A percentile compares a stretch with the other conserved stretches of the same genome.
Conservation (phyloP, 805 yeast species). For the Saccharomycopsis guyanensis region DNA sequence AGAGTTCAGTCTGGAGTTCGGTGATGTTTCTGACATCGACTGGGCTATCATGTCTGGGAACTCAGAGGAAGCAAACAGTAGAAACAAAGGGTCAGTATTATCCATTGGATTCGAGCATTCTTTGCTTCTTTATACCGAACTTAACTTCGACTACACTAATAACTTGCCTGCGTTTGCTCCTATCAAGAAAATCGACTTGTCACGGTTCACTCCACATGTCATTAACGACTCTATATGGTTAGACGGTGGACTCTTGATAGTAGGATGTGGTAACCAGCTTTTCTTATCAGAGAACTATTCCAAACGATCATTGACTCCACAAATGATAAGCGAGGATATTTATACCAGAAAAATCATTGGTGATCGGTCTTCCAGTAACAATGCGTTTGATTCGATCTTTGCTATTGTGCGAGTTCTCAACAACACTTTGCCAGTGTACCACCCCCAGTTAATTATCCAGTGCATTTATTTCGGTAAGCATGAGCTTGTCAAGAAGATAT, state of each 20-base stretch:
- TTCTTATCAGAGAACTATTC: conserved; percentile 62
- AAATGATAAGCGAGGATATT: conserved; percentile 31
- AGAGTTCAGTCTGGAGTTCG: conserved; percentile 24
- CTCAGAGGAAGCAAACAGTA: conserved; percentile 28
- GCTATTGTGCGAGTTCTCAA: conserved; percentile 71
- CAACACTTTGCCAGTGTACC: conserved; percentile 86
- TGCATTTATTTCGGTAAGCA: conserved; percentile 55
- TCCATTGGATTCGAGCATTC: conserved; percentile 68
- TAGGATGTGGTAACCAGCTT: conserved; percentile 86
- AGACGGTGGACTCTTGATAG: conserved; percentile 65
- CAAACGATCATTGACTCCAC: conserved; percentile 37
- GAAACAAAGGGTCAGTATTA: conserved; percentile 58
- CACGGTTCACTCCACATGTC: conserved; percentile 63
- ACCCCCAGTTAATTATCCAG: conserved; percentile 83
- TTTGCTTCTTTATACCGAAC: conserved; percentile 67
- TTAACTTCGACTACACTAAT: conserved; percentile 85
- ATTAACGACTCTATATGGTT: conserved; percentile 92
- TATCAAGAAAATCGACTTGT: conserved; percentile 64
- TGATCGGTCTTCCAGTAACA: conserved; percentile 31
- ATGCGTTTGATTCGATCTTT: conserved; percentile 35
- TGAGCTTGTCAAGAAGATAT: conserved; percentile 45
- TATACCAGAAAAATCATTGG: conserved; percentile 50
- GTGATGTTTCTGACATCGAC: conserved; percentile 61
- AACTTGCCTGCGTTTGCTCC: conserved; percentile 69
- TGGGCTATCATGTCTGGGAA: conserved; percentile 53